phyloP scores from a whole-genome alignment of 1,284 basidiomycete species.

The Salmacisia buchloeana region DNA sequence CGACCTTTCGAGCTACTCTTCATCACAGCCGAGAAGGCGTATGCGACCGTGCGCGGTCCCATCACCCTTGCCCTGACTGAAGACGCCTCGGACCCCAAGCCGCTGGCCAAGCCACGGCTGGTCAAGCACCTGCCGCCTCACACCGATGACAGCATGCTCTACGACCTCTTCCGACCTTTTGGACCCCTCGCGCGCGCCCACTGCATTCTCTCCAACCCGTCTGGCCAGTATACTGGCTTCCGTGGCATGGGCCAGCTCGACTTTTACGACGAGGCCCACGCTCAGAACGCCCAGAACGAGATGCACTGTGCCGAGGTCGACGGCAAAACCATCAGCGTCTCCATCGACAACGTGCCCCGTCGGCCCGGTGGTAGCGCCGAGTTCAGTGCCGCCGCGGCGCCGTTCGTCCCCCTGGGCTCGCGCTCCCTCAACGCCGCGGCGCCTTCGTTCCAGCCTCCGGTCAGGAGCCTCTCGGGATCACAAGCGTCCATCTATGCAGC shows the following conservation, averaged over 20 bases:
- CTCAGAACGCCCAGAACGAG: conserved; percentile 29
- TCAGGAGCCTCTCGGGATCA: conserved; percentile 18
- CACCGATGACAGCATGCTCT: conserved; percentile 32
- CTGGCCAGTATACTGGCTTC: conserved; percentile 40
- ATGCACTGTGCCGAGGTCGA: conserved; percentile 39
- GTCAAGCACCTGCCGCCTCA: conserved; percentile 36
- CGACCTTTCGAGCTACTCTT: background rate
- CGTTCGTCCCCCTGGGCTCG: conserved; percentile 27
- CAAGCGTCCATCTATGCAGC: conserved; percentile 27
- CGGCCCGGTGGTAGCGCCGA: conserved; percentile 12
- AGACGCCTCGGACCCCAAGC: conserved; percentile 21
- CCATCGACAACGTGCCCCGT: conserved; percentile 21
- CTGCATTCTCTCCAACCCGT: conserved; percentile 33
- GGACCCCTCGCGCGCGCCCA: conserved; percentile 31
- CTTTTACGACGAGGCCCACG: conserved; percentile 33
- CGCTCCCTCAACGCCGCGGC: conserved; percentile 26
- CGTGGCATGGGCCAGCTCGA: conserved; percentile 36
- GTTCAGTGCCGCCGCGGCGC: conserved; percentile 28
- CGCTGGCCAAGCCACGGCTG: conserved; percentile 31
- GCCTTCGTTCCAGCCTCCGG: conserved; percentile 25
- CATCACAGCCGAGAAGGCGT: conserved; percentile 34
- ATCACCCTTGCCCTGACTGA: conserved; percentile 24
- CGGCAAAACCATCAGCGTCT: conserved; percentile 39
- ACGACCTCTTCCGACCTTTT: conserved; percentile 37
- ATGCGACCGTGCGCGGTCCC: conserved; percentile 28